Evolutionary conservation across 2,329 filamentous ascomycete genomes (phyloP), one percentile per base, ranked within the genome.

Genomic region (Colletotrichum tropicale): DNA sequence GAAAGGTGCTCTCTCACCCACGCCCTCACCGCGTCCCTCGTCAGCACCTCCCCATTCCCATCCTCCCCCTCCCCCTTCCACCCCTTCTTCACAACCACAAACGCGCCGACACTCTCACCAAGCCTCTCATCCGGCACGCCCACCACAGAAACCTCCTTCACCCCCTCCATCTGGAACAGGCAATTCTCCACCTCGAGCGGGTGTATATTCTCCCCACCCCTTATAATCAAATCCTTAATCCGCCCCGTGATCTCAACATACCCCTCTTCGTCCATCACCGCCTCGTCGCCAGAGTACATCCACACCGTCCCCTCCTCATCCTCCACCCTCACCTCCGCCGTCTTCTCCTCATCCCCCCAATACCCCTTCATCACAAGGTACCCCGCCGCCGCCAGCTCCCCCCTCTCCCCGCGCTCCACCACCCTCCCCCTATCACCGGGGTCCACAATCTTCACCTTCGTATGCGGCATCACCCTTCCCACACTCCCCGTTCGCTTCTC

Each of bases 231-330:
- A 82, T 99, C 97, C 85, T 98, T 98, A 82, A 98, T 96, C 18
- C 96, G 90, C 5, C 96, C 95, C 1, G 96, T 98, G 81, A 98
- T 98, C 79, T 91, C 91, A 3, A 98, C 91, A 82, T 96, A 98
- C 3, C 96, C 97, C 32, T 96, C 89, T 6, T 85, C 88, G 76
- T 98, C 95, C 91, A 98, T 98, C 68, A 88, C 86, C 3, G 96
- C 97, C 87, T 98, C 96, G 81, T 99, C 97, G 24, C 97, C 97
- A 0, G 94, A 98, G 84, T 94, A 89, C 94, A 98, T 97, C 96
- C 96, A 98, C 61, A 89, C 90, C 8, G 89, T 88, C 1, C 89
- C 84, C 12, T 89, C 73, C 65, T 90, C 89, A 4, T 77, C 71
- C n/a, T 32, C 26, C 6, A 86, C 78, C 24, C 93, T 87, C 7